Conservation (phyloP, 176 grass and related monocot genomes). For the Bolboschoenus planiculmis region DNA sequence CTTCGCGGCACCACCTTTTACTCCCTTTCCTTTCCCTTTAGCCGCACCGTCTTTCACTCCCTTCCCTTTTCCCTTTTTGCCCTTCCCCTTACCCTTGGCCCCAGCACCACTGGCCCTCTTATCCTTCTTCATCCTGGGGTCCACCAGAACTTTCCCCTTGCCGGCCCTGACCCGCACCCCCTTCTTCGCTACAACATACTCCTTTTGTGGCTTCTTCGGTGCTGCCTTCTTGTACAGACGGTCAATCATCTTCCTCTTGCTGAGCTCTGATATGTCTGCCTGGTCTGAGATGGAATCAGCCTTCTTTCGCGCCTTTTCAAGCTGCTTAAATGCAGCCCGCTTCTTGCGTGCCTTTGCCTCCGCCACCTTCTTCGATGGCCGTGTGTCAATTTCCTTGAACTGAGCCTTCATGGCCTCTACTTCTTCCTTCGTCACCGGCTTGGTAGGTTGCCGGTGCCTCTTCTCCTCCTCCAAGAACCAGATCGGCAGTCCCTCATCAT, state of each 20-base stretch:
- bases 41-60: constrained; percentile 29
- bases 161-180: constrained; percentile 49
- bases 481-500: constrained; percentile 67
- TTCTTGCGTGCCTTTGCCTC: constrained; percentile 97
- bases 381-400: constrained; percentile 84
- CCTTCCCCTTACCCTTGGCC: constrained; percentile 42
- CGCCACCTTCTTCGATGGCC: constrained; percentile 84
- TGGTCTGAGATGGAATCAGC: constrained; percentile 71
- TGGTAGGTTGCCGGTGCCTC: constrained; percentile 48
- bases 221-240: constrained; percentile 75
- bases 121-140: constrained; percentile 91
- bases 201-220: constrained; percentile 77
- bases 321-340: constrained; percentile 45
- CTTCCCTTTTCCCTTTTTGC: constrained; percentile 32
- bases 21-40: constrained; percentile 19
- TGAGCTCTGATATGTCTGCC: constrained; percentile 63
- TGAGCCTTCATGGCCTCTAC: constrained; percentile 73
- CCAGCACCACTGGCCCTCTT: constrained; percentile 38
- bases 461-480: constrained; percentile 93
- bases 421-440: constrained; percentile 81
- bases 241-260: constrained; percentile 91
- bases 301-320: constrained; percentile 76
- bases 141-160: constrained; percentile 81
- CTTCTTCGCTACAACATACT: constrained; percentile 94
- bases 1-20: not conserved